Conservation (phyloP, 805 yeast genomes). For the Yarrowia bubula region DNA sequence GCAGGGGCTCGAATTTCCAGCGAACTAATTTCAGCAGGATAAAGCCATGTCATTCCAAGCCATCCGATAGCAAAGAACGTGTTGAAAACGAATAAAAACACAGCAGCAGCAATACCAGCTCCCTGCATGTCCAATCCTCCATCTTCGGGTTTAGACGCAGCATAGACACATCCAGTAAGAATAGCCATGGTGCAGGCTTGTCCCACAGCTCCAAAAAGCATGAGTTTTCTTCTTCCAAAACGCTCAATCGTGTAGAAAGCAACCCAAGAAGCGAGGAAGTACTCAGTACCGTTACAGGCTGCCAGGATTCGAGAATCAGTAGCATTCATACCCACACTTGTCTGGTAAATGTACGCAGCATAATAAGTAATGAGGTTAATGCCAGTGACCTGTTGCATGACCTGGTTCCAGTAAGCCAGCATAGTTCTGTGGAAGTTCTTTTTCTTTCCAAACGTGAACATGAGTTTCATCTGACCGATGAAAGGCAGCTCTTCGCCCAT, state of each 20-base stretch:
- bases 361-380: conserved; percentile 86
- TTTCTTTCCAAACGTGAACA: conserved; percentile 26
- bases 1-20: conserved; percentile 12
- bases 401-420: conserved; percentile 45
- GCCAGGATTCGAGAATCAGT: conserved; percentile 32
- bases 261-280: conserved; percentile 60
- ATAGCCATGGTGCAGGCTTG: conserved; percentile 44
- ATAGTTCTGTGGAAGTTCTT: conserved; percentile 16
- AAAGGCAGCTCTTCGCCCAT: conserved; percentile 11
- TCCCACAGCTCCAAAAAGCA: conserved; percentile 69
- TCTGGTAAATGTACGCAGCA: conserved; percentile 76
- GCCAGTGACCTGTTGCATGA: conserved; percentile 84
- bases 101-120: conserved; percentile 6
- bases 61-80: conserved; percentile 21
- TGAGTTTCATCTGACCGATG: not conserved
- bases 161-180: conserved; percentile 26
- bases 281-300: conserved; percentile 44
- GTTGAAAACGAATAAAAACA: conserved; percentile 14
- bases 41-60: conserved; percentile 15
- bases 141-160: conserved; percentile 8
- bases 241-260: conserved; percentile 41
- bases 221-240: conserved; percentile 69
- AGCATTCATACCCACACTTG: conserved; percentile 50
- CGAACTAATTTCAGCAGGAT: conserved; percentile 17
- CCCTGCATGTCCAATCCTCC: conserved; percentile 7